Evolutionary conservation across 345 rosid species (phyloP).

Genomic region (Corymbia maculata): DNA sequence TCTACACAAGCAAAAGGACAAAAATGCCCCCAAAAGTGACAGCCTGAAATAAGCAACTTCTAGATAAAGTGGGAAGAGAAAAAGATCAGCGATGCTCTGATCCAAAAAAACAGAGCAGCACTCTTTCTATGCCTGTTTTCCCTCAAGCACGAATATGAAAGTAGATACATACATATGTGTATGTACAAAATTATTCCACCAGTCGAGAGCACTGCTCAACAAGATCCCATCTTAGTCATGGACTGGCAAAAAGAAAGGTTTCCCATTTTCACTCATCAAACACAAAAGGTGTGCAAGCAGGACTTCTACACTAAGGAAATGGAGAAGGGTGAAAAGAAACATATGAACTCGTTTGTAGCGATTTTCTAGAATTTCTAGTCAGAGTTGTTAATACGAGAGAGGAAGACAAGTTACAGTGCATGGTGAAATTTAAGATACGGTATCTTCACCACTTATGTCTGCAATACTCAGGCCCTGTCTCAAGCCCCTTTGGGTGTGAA

Average conservation of each 20-base stretch:
- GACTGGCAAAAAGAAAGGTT: not conserved
- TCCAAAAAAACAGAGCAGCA: not conserved
- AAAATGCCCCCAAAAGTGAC: not conserved
- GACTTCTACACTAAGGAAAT: not conserved
- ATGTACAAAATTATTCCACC: not conserved
- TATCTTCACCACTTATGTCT: not conserved
- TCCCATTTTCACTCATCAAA: not conserved
- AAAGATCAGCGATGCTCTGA: not conserved
- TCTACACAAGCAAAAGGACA: not conserved
- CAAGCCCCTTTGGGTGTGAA: not conserved
- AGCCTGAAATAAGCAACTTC: not conserved
- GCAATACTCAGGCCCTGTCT: not conserved
- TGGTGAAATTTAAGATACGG: not conserved
- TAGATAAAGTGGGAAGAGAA: not conserved
- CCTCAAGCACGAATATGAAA: not conserved
- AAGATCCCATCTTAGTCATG: not conserved
- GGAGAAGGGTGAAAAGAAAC: not conserved
- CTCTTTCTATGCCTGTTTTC: not conserved
- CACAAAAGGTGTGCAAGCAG: not conserved
- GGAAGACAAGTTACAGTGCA: not conserved
- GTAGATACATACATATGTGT: not conserved
- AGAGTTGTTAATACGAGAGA: not conserved
- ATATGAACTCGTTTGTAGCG: not conserved
- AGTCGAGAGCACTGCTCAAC: not conserved
- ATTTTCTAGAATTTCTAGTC: not conserved